phyloP scores from a whole-genome alignment of 129 eudicot genomes.

The Scalesia atractyloides region DNA sequence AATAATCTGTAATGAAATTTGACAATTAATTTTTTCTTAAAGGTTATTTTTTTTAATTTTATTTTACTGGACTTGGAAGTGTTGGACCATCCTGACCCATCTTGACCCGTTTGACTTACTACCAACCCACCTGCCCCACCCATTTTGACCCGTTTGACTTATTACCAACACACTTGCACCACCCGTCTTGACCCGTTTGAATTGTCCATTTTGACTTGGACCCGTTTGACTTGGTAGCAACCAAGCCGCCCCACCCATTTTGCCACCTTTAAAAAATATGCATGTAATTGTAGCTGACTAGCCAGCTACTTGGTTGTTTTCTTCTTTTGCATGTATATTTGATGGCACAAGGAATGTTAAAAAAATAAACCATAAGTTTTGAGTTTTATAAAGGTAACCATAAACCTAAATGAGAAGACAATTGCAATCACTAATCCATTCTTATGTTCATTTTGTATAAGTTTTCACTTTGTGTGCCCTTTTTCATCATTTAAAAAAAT shows the following conservation, averaged over 20 bases:
- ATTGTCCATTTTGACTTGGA: too few species aligned
- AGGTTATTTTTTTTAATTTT: background rate
- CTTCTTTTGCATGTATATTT: background rate
- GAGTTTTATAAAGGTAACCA: background rate
- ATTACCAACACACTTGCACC: background rate
- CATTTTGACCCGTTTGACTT: background rate
- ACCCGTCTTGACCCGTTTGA: too few species aligned
- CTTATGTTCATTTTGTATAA: background rate
- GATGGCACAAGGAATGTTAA: background rate
- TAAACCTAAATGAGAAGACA: background rate
- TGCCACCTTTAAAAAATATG: background rate
- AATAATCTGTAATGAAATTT: background rate
- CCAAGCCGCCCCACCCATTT: background rate
- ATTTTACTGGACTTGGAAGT: background rate
- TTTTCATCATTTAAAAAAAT: background rate
- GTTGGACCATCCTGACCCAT: background rate
- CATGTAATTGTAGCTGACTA: background rate
- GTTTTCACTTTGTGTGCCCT: slow-evolving; percentile 11
- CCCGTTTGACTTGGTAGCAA: too few species aligned
- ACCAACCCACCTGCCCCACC: too few species aligned
- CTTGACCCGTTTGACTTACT: background rate
- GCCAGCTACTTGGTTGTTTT: slow-evolving; percentile 1
- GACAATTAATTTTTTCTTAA: background rate
- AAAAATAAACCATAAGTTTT: background rate
- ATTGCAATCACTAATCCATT: background rate